phyloP scores from a whole-genome alignment of 139 green algal species.

The Chlamydomonas sp. region DNA sequence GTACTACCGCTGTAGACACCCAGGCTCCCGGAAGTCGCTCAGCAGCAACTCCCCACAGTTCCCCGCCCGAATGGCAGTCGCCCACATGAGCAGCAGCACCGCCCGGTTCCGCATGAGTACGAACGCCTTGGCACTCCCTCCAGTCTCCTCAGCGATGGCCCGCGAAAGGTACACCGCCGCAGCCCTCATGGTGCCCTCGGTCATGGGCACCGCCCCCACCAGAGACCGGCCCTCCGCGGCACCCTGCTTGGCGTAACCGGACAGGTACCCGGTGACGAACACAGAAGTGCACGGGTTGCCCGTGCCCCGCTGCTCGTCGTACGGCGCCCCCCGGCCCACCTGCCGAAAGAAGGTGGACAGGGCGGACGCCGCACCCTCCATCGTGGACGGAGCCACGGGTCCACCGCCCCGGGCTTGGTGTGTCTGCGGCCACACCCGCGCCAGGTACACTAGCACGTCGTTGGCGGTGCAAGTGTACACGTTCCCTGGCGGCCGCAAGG shows the following conservation, averaged over 20 bases:
- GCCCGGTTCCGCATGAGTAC: background rate
- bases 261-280: background rate
- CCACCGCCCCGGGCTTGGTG: background rate
- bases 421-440: background rate
- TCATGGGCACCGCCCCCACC: background rate
- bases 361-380: background rate
- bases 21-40: background rate
- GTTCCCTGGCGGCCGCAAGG: background rate
- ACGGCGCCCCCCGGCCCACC: background rate
- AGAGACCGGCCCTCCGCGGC: background rate
- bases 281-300: conserved; percentile 1
- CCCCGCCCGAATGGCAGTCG: background rate
- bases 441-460: background rate
- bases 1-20: background rate
- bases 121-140: background rate
- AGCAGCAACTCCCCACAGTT: background rate
- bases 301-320: background rate
- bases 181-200: background rate
- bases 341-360: background rate
- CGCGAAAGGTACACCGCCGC: no score
- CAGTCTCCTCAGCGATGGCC: no score
- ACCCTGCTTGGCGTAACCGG: background rate
- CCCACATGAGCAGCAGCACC: background rate
- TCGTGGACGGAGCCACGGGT: background rate
- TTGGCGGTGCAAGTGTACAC: background rate